A percentile compares a stretch with the other conserved stretches of the same genome.
Evolutionary conservation across 371 early-diverging fungal species (phyloP).

Genomic region (Coemansia sp.): DNA sequence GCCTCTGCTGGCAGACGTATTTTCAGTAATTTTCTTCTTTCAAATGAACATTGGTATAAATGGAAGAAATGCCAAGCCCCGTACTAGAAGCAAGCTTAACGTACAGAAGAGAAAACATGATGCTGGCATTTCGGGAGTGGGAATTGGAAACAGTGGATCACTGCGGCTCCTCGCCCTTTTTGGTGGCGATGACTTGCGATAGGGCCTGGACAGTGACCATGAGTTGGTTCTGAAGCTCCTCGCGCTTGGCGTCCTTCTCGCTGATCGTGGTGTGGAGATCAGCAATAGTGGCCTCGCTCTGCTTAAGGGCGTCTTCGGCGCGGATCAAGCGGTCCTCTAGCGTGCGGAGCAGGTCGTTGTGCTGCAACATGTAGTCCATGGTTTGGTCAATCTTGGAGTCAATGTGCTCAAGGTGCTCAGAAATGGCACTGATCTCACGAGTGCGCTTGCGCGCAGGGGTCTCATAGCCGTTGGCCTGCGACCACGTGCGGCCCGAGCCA

Average conservation of each 20-base stretch:
- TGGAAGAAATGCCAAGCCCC: not conserved
- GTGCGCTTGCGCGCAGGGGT: conserved; percentile 50
- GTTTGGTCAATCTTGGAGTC: conserved; percentile 47
- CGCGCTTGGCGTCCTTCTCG: conserved; percentile 52
- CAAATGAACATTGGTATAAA: not conserved
- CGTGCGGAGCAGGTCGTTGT: conserved; percentile 36
- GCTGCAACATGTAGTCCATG: conserved; percentile 41
- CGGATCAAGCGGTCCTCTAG: conserved; percentile 45
- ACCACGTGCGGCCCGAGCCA: conserved; percentile 34
- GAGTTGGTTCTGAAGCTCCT: conserved; percentile 52
- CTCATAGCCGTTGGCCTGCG: conserved; percentile 50
- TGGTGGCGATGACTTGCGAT: conserved; percentile 47
- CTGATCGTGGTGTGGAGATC: conserved; percentile 39
- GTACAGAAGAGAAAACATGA: not conserved
- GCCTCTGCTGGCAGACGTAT: too few species aligned
- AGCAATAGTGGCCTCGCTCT: conserved; percentile 40
- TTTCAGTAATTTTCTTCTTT: not conserved
- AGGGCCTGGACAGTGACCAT: conserved; percentile 52
- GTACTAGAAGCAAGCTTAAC: not conserved
- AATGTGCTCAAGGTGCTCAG: conserved; percentile 39
- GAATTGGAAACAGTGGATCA: not conserved
- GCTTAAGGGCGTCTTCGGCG: conserved; percentile 48
- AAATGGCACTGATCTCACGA: conserved; percentile 33
- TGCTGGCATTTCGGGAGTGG: not conserved
- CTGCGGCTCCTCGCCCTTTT: conserved; percentile 40